These are phyloP conservation scores for Nemania bipapillata DNA, from an alignment of 2,329 filamentous ascomycete species.

Conservation along the genomic window DNA sequence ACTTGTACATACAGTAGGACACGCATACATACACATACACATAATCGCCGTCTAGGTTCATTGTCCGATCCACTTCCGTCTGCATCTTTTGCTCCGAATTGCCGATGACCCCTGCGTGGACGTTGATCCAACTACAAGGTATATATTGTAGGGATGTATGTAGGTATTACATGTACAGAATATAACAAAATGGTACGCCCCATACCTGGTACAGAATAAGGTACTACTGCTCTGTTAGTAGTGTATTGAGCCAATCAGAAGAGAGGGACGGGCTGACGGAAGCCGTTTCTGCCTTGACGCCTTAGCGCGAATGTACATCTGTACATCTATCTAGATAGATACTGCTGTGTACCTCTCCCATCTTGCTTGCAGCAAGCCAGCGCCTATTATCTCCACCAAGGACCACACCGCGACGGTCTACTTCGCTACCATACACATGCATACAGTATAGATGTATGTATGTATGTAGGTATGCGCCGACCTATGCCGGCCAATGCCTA, in stretches of 20 bases:
- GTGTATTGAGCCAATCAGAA: background rate
- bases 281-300: constrained; percentile 30
- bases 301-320: background rate
- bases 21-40: background rate
- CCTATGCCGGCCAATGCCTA: too few relatives aligned
- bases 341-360: background rate
- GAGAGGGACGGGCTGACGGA: constrained; percentile 25
- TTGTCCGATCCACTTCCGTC: constrained; percentile 7
- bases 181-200: too few relatives aligned
- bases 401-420: background rate
- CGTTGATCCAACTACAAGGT: background rate
- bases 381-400: constrained; percentile 1
- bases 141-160: background rate
- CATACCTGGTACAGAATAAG: too few relatives aligned
- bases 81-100: constrained; percentile 17
- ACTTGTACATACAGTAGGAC: background rate
- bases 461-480: too few relatives aligned
- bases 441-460: background rate
- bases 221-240: too few relatives aligned
- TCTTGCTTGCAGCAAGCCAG: constrained; percentile 13
- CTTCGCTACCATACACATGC: too few relatives aligned
- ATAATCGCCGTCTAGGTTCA: background rate
- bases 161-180: too few relatives aligned
- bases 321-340: background rate
- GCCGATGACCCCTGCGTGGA: constrained; percentile 22